These are phyloP conservation scores for Leptographium wingfieldii DNA, from an alignment of 2,329 filamentous ascomycete species.

Conservation along the genomic window DNA sequence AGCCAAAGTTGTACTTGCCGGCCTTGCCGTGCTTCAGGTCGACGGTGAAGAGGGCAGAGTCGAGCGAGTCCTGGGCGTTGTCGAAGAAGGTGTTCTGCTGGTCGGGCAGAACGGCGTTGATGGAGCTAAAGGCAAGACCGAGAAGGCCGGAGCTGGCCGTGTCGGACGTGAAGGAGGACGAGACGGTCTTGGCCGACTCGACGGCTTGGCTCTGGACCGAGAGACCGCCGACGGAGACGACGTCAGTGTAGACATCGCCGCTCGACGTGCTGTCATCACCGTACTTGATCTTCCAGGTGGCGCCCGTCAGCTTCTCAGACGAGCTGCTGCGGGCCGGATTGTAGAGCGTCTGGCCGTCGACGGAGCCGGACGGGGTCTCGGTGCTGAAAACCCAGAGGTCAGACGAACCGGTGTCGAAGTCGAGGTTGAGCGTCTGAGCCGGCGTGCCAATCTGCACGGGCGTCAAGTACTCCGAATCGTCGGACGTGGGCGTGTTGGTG, in stretches of 20 bases:
- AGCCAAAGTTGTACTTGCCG: conserved; percentile 42
- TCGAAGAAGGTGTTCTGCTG: conserved; percentile 22
- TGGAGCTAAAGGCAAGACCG: conserved; percentile 18
- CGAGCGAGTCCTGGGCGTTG: conserved; percentile 18
- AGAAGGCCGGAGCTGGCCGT: conserved; percentile 15
- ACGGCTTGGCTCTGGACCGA: conserved; percentile 18
- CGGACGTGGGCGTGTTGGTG: conserved; percentile 15
- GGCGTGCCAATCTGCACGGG: conserved; percentile 28
- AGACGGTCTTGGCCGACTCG: conserved; percentile 18
- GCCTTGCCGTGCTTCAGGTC: conserved; percentile 22
- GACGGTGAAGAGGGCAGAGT: conserved; percentile 20
- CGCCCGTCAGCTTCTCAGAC: conserved; percentile 15
- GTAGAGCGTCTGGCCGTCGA: conserved; percentile 19
- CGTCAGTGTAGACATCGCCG: conserved; percentile 21
- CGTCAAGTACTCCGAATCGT: conserved; percentile 26
- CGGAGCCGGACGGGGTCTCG: conserved; percentile 13
- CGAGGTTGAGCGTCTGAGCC: conserved; percentile 17
- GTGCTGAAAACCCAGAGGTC: conserved; percentile 25
- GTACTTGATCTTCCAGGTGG: conserved; percentile 20
- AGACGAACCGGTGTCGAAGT: conserved; percentile 21
- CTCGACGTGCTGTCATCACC: conserved; percentile 20
- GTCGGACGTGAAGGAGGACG: conserved; percentile 15
- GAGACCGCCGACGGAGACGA: conserved; percentile 19
- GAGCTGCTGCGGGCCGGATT: conserved; percentile 17
- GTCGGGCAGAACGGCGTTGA: conserved; percentile 18